A percentile compares a stretch with the other conserved stretches of the same genome.
These are phyloP conservation scores for Simmondsia chinensis DNA, from an alignment of 148 eudicot genomes.

Conservation along the genomic window DNA sequence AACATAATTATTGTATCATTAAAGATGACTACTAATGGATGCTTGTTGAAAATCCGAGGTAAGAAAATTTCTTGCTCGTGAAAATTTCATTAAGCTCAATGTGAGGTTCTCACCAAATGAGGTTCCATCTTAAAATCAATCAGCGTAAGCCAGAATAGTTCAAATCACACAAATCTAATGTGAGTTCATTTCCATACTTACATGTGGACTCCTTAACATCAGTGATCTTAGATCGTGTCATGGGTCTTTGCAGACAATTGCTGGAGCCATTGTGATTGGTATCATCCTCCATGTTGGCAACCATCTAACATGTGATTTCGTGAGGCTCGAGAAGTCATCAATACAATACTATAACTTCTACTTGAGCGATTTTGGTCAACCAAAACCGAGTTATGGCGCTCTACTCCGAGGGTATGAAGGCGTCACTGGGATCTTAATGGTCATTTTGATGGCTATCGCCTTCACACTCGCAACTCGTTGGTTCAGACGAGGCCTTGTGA, in stretches of 20 bases:
- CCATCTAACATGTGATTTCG: constrained; percentile 78
- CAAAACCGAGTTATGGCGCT: constrained; percentile 44
- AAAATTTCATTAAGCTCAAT: no score
- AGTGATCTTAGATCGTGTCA: no score
- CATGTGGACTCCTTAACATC: no score
- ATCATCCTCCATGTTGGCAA: constrained; percentile 59
- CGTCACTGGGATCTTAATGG: constrained; percentile 66
- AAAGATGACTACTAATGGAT: no score
- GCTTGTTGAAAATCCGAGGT: no score
- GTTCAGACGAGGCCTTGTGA: constrained; percentile 56
- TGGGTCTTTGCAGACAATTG: constrained; percentile 54
- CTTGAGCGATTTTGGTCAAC: constrained; percentile 36
- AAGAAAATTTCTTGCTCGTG: no score
- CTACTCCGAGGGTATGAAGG: constrained; percentile 57
- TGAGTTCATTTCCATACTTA: no score
- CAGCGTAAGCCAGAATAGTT: no score
- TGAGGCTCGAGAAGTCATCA: constrained; percentile 55
- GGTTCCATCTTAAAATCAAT: no score
- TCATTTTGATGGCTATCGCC: constrained; percentile 52
- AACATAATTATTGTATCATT: no score
- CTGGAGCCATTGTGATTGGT: constrained; percentile 72
- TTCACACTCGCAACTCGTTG: constrained; percentile 64
- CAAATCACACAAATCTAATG: no score
- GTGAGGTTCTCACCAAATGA: no score
- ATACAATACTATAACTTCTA: constrained; percentile 23